Conservation (phyloP, 495 filamentous ascomycete genomes). For the Staphylotrichum longicolle region DNA sequence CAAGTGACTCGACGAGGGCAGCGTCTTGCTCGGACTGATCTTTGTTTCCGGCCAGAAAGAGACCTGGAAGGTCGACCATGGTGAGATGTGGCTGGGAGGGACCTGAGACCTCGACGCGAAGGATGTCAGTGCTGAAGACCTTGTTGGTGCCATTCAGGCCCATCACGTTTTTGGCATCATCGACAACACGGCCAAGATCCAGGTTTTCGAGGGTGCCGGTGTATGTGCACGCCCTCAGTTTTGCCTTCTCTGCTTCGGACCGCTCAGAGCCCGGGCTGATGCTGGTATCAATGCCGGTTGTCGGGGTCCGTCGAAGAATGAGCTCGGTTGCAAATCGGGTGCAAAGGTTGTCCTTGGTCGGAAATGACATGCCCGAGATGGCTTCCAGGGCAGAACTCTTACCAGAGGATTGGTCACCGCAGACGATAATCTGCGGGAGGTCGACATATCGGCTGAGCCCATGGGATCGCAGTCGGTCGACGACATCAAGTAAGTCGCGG, state of each 20-base stretch:
- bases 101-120: conserved; percentile 61
- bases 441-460: conserved; percentile 19
- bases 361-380: conserved; percentile 64
- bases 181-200: conserved; percentile 46
- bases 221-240: conserved; percentile 14
- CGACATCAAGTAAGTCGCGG: conserved; percentile 15
- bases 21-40: conserved; percentile 46
- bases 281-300: conserved; percentile 35
- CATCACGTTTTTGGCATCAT: conserved; percentile 42
- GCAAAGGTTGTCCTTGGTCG: conserved; percentile 49
- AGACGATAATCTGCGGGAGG: conserved; percentile 23
- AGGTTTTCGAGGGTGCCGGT: conserved; percentile 29
- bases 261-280: conserved; percentile 14
- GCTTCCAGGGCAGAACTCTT: conserved; percentile 70
- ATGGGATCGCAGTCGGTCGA: conserved; percentile 15
- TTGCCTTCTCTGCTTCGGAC: conserved; percentile 11
- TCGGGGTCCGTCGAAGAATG: conserved; percentile 46
- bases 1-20: conserved; percentile 50
- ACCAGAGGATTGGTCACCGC: conserved; percentile 50
- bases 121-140: conserved; percentile 58
- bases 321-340: conserved; percentile 59
- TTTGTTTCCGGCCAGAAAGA: conserved; percentile 50
- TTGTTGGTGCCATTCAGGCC: conserved; percentile 29
- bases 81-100: conserved; percentile 61
- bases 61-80: conserved; percentile 64